Conservation (phyloP, 441 rosid species). For the Codiaeum variegatum region DNA sequence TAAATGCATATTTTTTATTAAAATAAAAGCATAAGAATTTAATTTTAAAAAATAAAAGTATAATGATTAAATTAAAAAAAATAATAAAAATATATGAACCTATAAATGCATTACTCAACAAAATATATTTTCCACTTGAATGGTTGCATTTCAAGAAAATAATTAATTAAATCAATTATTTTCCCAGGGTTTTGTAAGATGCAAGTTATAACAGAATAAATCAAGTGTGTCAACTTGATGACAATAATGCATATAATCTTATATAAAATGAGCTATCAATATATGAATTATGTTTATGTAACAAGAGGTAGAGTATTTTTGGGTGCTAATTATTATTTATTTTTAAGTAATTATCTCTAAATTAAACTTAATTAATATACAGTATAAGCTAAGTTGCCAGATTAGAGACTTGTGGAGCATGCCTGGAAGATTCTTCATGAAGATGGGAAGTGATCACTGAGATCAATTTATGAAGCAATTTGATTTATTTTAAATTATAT, state of each 20-base stretch:
- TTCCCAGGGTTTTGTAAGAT: neutral
- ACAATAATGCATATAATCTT: neutral
- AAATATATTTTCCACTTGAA: slow-evolving; percentile 3
- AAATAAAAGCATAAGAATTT: too few species aligned
- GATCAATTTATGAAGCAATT: neutral
- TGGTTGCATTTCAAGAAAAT: neutral
- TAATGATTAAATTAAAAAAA: neutral
- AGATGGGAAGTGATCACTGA: neutral
- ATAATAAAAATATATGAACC: too few species aligned
- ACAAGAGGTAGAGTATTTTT: neutral
- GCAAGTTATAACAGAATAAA: neutral
- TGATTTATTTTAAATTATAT: neutral
- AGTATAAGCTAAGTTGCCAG: neutral
- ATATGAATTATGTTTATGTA: neutral
- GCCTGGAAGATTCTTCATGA: slow-evolving; percentile 18
- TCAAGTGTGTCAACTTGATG: neutral
- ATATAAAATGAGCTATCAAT: neutral
- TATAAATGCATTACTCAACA: too few species aligned
- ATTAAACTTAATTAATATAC: neutral
- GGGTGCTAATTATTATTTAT: neutral
- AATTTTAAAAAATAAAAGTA: too few species aligned
- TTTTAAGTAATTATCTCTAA: neutral
- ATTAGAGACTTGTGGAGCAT: neutral
- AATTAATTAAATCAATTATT: neutral
- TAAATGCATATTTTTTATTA: too few species aligned